Evolutionary conservation across 2,329 filamentous ascomycete genomes (phyloP).

Genomic region (Penicillium sp.): DNA sequence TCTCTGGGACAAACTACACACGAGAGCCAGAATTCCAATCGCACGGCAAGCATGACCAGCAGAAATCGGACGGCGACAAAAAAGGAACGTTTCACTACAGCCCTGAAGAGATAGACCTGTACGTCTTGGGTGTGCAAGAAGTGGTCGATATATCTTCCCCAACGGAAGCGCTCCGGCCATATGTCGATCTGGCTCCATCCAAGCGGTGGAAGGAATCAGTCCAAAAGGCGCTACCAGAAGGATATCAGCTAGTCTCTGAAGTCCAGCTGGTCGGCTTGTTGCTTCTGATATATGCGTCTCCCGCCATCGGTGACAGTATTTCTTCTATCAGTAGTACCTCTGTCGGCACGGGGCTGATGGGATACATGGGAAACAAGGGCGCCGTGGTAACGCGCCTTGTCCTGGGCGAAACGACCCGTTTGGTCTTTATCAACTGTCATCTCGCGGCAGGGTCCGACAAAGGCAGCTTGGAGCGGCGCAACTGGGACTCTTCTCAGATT

Average conservation of each 20-base stretch:
- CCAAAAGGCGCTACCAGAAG: constrained; percentile 69
- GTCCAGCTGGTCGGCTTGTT: constrained; percentile 86
- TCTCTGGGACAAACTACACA: constrained; percentile 53
- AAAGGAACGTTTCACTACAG: constrained; percentile 41
- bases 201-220: constrained; percentile 80
- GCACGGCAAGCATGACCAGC: constrained; percentile 46
- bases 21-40: constrained; percentile 18
- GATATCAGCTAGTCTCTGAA: constrained; percentile 73
- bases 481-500: constrained; percentile 87
- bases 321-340: constrained; percentile 78
- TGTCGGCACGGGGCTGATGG: constrained; percentile 85
- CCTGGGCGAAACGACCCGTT: constrained; percentile 81
- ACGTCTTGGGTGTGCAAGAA: constrained; percentile 88
- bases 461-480: constrained; percentile 73
- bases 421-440: constrained; percentile 91
- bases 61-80: constrained; percentile 43
- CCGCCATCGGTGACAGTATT: constrained; percentile 70
- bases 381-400: constrained; percentile 79
- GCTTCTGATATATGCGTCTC: constrained; percentile 80
- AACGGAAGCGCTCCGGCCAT: constrained; percentile 73
- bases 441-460: constrained; percentile 83
- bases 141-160: constrained; percentile 82
- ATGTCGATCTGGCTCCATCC: constrained; percentile 68
- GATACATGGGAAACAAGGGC: constrained; percentile 96
- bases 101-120: constrained; percentile 73